Evolutionary conservation across 768 basidiomycete species (phyloP).

Genomic region (Tubosaeta sp.): DNA sequence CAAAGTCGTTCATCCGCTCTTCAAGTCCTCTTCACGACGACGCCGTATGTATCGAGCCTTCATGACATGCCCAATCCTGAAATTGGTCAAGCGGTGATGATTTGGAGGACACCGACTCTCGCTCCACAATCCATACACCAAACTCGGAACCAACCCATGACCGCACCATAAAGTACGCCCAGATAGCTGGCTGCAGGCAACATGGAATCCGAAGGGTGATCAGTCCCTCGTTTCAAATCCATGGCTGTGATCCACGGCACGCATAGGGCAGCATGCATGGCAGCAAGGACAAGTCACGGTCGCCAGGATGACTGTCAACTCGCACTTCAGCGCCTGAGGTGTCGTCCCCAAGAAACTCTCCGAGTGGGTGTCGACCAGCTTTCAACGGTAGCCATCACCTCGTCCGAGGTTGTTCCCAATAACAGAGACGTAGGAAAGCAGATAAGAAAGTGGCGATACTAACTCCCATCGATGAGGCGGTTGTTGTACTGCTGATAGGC

Average conservation of each 20-base stretch:
- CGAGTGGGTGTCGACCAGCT: conserved; percentile 20
- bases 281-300: conserved; percentile 29
- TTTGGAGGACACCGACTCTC: conserved; percentile 25
- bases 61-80: conserved; percentile 29
- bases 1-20: conserved; percentile 24
- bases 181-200: conserved; percentile 23
- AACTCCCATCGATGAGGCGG: conserved; percentile 99
- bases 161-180: conserved; percentile 26
- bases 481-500: conserved; percentile 95
- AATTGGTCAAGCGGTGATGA: conserved; percentile 34
- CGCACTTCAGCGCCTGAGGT: conserved; percentile 26
- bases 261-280: conserved; percentile 14
- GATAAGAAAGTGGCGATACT: conserved; percentile 66
- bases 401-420: conserved; percentile 15
- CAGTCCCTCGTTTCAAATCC: conserved; percentile 23
- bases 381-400: conserved; percentile 20
- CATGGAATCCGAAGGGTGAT: conserved; percentile 26
- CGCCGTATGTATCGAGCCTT: conserved; percentile 19
- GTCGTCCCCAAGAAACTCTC: conserved; percentile 20
- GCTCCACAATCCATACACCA: conserved; percentile 32
- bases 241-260: conserved; percentile 23
- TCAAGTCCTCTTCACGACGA: conserved; percentile 19
- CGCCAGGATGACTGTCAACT: conserved; percentile 26
- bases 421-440: conserved; percentile 30
- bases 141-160: conserved; percentile 31